Evolutionary conservation across 768 basidiomycete genomes (phyloP), one percentile per base, ranked within the genome.

Genomic region (Tulasnella sp.): DNA sequence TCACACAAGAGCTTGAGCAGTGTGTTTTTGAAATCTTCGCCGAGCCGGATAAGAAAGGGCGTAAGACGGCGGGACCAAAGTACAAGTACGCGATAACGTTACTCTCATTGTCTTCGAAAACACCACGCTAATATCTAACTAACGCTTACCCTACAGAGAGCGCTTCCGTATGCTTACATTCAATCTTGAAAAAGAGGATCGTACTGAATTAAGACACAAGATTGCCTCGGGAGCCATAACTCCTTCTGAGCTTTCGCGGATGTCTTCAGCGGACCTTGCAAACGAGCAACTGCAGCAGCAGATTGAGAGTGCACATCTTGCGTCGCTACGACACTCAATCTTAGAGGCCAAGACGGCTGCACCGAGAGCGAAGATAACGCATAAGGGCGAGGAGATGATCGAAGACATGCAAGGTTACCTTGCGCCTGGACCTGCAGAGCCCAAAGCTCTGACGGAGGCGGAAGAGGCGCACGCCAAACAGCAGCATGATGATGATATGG

Each of bases 381-480:
- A 92, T 75, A 94, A 94, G 72, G 91, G 91, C 53, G 72, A 92
- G 62, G 84, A 92, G 74, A 85, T 90, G 66, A 90, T 94, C 66
- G 91, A 94, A 69, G 83, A 83, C 69, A 71, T 84, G 45, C 45
- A 50, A 22, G 60, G 43, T 10, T 44, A 24, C 11, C 46, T 34
- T 27, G 59, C n/a, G 12, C 44, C 41, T 34, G 55, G 25, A 9
- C 55, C 24, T 31, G 42, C 59, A 34, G 44, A 49, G 11, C 55
- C 24, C n/a, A 44, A 27, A 43, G 43, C n/a, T n/a, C 29, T 45
- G 7, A 27, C 11, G 19, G 42, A 44, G 22, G 22, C 43, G 12
- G 55, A 57, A 24, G 42, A 22, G 49, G 59, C 12, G 61, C 58
- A n/a, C 59, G 56, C 29, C 61, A 62, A 30, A 58, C 59, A 2